Conservation (phyloP, 257 asterid species). For the Solanum paucissectum region DNA sequence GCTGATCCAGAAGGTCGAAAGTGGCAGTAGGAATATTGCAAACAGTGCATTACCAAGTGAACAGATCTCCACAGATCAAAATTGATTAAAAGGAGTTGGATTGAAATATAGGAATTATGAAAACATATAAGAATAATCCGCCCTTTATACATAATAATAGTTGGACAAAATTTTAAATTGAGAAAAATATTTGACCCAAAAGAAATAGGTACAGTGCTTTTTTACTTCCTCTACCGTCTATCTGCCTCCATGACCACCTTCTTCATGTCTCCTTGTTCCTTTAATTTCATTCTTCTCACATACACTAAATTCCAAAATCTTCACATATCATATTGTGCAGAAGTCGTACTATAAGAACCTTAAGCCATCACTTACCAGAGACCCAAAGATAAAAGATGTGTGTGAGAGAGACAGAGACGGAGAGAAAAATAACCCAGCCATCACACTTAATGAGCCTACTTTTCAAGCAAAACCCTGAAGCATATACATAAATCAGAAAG, state of each 20-base stretch:
- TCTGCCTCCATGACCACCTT: not conserved
- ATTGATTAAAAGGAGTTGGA: not conserved
- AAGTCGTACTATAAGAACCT: not conserved
- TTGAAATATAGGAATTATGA: not conserved
- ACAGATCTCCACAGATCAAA: not conserved
- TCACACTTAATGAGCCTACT: not conserved
- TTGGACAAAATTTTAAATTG: not conserved
- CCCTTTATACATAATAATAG: not conserved
- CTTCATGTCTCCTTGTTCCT: not conserved
- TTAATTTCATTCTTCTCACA: not conserved
- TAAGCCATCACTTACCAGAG: not conserved
- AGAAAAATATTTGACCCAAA: not conserved
- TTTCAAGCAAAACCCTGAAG: not conserved
- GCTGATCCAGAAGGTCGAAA: not conserved
- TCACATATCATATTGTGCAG: not conserved
- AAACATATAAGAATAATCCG: not conserved
- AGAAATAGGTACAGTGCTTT: not conserved
- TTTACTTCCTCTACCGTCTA: not conserved
- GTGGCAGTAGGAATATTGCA: not conserved
- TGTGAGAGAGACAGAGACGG: not conserved
- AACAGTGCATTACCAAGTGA: not conserved
- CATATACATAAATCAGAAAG: not conserved
- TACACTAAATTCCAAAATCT: not conserved
- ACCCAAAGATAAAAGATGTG: not conserved
- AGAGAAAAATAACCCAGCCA: not conserved